Evolutionary conservation across 2,329 filamentous ascomycete genomes (phyloP).

Genomic region (Aureobasidium namibiae): DNA sequence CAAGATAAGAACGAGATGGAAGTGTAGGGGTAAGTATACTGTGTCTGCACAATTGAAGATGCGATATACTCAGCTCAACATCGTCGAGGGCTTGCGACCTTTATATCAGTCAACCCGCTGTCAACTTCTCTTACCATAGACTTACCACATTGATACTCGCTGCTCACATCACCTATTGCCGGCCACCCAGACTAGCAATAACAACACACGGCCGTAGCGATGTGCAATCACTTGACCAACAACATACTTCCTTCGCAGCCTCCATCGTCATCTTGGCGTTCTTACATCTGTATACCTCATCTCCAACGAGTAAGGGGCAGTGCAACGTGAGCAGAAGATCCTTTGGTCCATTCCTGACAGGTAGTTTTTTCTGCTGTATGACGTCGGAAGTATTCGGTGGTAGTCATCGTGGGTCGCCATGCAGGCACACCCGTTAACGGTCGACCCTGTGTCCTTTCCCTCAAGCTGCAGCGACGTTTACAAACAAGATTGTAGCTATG

Average conservation of each 20-base stretch:
- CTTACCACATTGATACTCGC: not conserved
- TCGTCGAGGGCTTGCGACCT: not conserved
- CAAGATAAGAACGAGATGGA: not conserved
- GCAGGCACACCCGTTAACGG: conserved; percentile 7
- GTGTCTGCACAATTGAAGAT: not conserved
- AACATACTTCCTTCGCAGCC: conserved; percentile 1
- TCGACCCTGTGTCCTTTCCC: not conserved
- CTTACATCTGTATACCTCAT: not conserved
- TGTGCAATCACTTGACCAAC: conserved; percentile 10
- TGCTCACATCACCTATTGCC: not conserved
- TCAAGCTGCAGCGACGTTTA: not conserved
- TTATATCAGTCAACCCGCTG: not conserved
- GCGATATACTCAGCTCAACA: not conserved
- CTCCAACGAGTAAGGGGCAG: conserved; percentile 1
- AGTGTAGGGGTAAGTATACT: not conserved
- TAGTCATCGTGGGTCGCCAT: not conserved
- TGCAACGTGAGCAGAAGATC: not conserved
- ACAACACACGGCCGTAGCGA: conserved; percentile 10
- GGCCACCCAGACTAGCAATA: not conserved
- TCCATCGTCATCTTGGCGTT: conserved; percentile 11
- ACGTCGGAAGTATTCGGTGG: not conserved
- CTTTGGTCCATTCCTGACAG: not conserved
- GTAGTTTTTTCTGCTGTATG: conserved; percentile 7
- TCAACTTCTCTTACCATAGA: not conserved
- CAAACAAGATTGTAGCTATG: conserved; percentile 1